Percentiles rank a stretch among this genome's conserved stretches.
Conservation (phyloP, 1,284 basidiomycete genomes). For the Pascua sp. region DNA sequence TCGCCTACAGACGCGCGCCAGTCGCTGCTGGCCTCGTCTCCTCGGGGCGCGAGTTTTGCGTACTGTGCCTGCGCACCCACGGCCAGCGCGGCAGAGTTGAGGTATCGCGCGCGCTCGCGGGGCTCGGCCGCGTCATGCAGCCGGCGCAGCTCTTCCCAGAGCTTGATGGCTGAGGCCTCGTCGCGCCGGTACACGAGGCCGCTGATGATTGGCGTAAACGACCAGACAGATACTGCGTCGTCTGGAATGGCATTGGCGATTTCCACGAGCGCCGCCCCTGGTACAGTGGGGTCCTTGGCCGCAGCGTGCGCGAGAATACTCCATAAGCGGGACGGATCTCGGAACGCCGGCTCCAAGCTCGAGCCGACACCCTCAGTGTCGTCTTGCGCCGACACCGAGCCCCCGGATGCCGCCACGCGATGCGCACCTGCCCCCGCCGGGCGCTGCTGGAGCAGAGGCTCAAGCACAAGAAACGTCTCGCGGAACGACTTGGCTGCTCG, state of each 20-base stretch:
- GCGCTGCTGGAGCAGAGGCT: neutral
- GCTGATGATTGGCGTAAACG: conserved; percentile 31
- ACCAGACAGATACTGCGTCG: conserved; percentile 7
- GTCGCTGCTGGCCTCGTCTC: neutral
- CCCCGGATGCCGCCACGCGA: too few relatives aligned
- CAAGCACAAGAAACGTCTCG: conserved; percentile 2
- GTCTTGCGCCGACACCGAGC: too few relatives aligned
- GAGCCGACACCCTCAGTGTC: neutral
- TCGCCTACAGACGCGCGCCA: conserved; percentile 10
- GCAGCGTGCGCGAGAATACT: conserved; percentile 9
- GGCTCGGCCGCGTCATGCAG: conserved; percentile 1
- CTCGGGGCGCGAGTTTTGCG: neutral
- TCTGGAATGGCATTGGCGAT: conserved; percentile 20
- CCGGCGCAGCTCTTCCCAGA: conserved; percentile 25
- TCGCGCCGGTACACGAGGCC: conserved; percentile 25
- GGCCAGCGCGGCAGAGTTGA: conserved; percentile 29
- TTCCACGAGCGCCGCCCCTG: conserved; percentile 15
- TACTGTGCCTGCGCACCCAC: conserved; percentile 26
- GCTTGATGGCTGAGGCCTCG: conserved; percentile 13
- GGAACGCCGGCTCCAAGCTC: too few relatives aligned
- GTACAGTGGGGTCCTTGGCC: neutral
- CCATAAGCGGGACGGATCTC: conserved; percentile 2
- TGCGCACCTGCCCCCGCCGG: too few relatives aligned
- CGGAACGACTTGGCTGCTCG: conserved; percentile 4
- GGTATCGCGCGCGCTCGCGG: conserved; percentile 11